Conservation (phyloP, 116 monocot genomes). For the Posidonia oceanica region DNA sequence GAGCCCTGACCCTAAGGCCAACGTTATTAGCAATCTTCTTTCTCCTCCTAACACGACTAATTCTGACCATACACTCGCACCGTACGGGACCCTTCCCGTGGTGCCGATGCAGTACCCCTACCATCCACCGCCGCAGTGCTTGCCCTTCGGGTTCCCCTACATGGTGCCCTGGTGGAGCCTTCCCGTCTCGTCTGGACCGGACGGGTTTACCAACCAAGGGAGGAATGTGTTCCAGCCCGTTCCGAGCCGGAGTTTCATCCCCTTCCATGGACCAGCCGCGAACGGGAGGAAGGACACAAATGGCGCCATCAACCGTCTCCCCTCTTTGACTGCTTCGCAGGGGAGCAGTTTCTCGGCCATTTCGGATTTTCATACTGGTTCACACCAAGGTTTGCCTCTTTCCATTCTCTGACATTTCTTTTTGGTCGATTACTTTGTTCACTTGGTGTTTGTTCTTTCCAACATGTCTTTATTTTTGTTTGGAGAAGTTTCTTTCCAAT, state of each 20-base stretch:
- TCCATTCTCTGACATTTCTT: not conserved
- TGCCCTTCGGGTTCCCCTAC: slow-evolving; percentile 4
- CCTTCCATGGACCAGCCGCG: not conserved
- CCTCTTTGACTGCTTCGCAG: slow-evolving; percentile 9
- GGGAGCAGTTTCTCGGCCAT: slow-evolving; percentile 13
- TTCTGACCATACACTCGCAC: not conserved
- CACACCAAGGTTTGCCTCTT: slow-evolving; percentile 5
- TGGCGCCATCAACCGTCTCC: not conserved
- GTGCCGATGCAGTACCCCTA: slow-evolving; percentile 10
- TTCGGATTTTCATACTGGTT: slow-evolving; percentile 9
- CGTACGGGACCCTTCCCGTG: not conserved
- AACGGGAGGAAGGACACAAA: not conserved
- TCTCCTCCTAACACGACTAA: not conserved
- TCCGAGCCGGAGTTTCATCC: slow-evolving; percentile 2
- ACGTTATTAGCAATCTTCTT: not conserved
- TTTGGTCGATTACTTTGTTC: not conserved
- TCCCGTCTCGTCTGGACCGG: not conserved
- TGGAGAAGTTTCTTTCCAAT: no score
- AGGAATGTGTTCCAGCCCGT: slow-evolving; percentile 7
- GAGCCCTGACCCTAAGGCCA: not conserved
- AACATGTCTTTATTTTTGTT: no score
- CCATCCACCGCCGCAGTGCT: not conserved
- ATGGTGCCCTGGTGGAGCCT: slow-evolving; percentile 16
- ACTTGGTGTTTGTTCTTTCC: no score
- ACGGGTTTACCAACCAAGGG: not conserved